Percentiles rank a stretch among this genome's conserved stretches.
Conservation (phyloP, 1,139 yeast species). For the Pichia sp. region DNA sequence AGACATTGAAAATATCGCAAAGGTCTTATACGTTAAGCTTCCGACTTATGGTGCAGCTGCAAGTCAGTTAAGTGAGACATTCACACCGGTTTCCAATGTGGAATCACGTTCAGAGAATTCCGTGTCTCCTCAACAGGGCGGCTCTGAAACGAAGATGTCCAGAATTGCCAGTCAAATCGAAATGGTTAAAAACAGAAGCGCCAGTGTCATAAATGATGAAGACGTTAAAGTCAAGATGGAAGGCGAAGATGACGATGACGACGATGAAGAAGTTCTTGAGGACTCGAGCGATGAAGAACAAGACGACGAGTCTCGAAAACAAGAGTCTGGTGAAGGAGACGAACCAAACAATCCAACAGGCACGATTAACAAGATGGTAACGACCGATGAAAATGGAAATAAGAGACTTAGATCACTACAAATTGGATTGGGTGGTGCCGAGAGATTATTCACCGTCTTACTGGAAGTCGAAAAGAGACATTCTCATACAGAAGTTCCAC, state of each 20-base stretch:
- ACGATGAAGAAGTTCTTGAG: neutral
- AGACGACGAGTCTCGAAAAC: no score
- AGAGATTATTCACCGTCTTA: constrained; percentile 33
- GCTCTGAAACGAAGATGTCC: neutral
- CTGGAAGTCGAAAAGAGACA: constrained; percentile 33
- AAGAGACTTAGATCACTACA: constrained; percentile 18
- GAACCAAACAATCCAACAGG: neutral
- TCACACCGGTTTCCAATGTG: constrained; percentile 25
- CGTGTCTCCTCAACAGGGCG: neutral
- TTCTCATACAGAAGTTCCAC: constrained; percentile 21
- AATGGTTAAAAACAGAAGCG: neutral
- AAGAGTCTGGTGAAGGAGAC: neutral
- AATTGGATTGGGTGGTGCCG: constrained; percentile 30
- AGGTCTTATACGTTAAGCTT: constrained; percentile 32
- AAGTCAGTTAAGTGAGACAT: constrained; percentile 20
- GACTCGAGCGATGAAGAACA: neutral
- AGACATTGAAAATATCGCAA: constrained; percentile 34
- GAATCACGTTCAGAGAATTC: neutral
- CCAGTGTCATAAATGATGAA: neutral
- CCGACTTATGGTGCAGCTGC: constrained; percentile 19
- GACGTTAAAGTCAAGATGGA: neutral
- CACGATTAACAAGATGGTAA: neutral
- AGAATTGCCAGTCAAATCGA: constrained; percentile 4
- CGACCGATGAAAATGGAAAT: no score
- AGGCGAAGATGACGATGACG: neutral